Base-by-base conservation (phyloP, 768 basidiomycete species). In the Rhizopogon rudus region DNA sequence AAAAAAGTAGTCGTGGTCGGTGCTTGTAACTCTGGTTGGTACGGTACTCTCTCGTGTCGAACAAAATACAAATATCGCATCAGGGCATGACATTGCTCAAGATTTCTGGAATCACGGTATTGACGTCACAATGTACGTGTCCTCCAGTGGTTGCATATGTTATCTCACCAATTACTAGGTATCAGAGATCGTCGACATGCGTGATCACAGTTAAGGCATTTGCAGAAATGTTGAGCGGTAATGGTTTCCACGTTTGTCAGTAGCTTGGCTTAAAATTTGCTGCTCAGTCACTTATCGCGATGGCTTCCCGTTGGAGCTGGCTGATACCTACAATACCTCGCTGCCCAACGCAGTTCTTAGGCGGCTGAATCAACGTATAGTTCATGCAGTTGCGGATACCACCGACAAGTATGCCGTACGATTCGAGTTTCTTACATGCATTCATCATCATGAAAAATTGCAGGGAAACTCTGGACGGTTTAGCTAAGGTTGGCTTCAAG, bases 1-100 rank as follows among this genome's bases (percentile, higher is more conserved):
- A 87, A 87, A 72, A 86, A 81, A 60, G 84, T 79, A 6, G 73
- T 87, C 1, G 73, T 88, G n/a, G 72, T 89, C 3, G 86, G 87
- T 13, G 79, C 86, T n/a, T 81, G 82, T 41, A 86, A 80, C 49
- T 84, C 85, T 17, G 78, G 79, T 79, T 61, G 17, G 67, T 42
- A 10, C 8, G 7, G 13, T 31, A 14, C 17, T 14, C 20, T 13
- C 20, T 17, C 5, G 22, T 28, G 22, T 45, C 29, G 5, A 13
- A 31, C 28, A 22, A 31, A 54, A 25, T 56, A 56, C 57, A 40
- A 8, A 3, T 28, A 17, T 46, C 6, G 10, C 4, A 29, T 7
- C 57, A 69, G 71, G 55, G 9, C 73, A 73, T 51, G 75, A 76
- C 28, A 67, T 77, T 16, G 68, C 73, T 2, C 70, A 69, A 48